phyloP scores from a whole-genome alignment of 1,139 yeast genomes.

The Suhomyces coccinellae region DNA sequence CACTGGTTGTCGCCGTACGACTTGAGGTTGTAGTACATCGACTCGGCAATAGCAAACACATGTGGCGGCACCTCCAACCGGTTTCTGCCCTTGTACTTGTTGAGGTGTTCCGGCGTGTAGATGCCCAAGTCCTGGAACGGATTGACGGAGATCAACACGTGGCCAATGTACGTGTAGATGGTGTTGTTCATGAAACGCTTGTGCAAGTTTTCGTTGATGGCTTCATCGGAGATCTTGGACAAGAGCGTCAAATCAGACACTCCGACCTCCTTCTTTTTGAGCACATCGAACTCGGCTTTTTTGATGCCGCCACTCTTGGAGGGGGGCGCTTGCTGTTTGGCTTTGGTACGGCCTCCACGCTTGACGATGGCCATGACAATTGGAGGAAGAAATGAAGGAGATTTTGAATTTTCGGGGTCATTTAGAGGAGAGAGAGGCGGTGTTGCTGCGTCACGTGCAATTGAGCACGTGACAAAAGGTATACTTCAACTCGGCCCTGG shows the following conservation, averaged over 20 bases:
- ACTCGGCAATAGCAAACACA: slow-evolving; percentile 96
- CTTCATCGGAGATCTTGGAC: slow-evolving; percentile 85
- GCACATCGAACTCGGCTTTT: slow-evolving; percentile 88
- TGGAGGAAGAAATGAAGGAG: neutral
- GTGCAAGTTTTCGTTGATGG: slow-evolving; percentile 88
- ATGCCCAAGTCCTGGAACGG: slow-evolving; percentile 97
- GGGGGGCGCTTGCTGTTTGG: slow-evolving; percentile 55
- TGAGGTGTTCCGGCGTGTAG: slow-evolving; percentile 75
- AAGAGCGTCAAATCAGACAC: slow-evolving; percentile 91
- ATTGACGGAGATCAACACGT: slow-evolving; percentile 89
- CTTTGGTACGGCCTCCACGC: slow-evolving; percentile 67
- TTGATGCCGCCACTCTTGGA: slow-evolving; percentile 67
- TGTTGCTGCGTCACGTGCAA: neutral
- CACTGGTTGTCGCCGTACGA: slow-evolving; percentile 95
- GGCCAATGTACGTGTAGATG: slow-evolving; percentile 87
- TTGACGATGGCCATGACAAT: slow-evolving; percentile 68
- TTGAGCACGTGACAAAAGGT: neutral
- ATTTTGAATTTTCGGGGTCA: slow-evolving; percentile 7
- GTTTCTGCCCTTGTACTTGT: slow-evolving; percentile 85
- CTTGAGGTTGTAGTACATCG: slow-evolving; percentile 94
- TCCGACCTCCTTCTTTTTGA: slow-evolving; percentile 94
- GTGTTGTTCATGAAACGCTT: slow-evolving; percentile 87
- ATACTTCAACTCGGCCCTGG: too few relatives aligned
- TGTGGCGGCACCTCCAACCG: slow-evolving; percentile 98
- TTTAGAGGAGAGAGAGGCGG: neutral